A percentile compares a stretch with the other conserved stretches of the same genome.
Conservation (phyloP, 495 filamentous ascomycete species). For the Letharia lupina region DNA sequence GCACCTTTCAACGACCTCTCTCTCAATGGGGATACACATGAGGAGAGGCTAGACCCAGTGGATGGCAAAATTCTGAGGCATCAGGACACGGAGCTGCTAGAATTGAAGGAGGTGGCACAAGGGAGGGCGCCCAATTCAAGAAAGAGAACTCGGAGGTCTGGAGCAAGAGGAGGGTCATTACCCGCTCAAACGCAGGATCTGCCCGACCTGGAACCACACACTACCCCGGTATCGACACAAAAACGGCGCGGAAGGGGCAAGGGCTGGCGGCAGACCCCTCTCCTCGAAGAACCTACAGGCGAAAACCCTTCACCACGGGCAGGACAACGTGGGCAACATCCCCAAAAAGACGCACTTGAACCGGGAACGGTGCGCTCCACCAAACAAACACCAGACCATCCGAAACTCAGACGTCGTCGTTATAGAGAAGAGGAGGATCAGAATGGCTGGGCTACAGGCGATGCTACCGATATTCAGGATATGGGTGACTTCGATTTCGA, state of each 20-base stretch:
- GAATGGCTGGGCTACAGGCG: conserved; percentile 93
- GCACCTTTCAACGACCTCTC: conserved; percentile 14
- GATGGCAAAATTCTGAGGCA: background rate
- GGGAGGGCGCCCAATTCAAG: background rate
- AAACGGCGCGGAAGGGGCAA: conserved; percentile 10
- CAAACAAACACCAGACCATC: conserved; percentile 30
- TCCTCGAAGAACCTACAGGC: conserved; percentile 55
- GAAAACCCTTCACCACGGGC: conserved; percentile 2
- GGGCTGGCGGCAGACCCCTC: conserved; percentile 79
- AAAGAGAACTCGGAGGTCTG: conserved; percentile 7
- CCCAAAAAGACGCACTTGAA: conserved; percentile 13
- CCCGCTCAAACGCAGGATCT: background rate
- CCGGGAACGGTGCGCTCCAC: conserved; percentile 10
- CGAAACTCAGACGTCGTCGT: conserved; percentile 47
- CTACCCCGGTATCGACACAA: conserved; percentile 1
- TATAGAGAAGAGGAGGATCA: conserved; percentile 47
- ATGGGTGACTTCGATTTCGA: conserved; percentile 90
- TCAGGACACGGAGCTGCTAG: conserved; percentile 4
- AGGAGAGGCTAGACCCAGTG: background rate
- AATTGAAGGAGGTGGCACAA: background rate
- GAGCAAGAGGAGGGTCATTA: conserved; percentile 1
- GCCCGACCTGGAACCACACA: background rate
- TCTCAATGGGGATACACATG: conserved; percentile 5
- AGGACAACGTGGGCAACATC: conserved; percentile 22
- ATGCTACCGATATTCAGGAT: conserved; percentile 94